Percentiles rank a stretch among this genome's conserved stretches.
Evolutionary conservation across 2,329 filamentous ascomycete species (phyloP).

Genomic region (Exophiala phaeomuriformis): DNA sequence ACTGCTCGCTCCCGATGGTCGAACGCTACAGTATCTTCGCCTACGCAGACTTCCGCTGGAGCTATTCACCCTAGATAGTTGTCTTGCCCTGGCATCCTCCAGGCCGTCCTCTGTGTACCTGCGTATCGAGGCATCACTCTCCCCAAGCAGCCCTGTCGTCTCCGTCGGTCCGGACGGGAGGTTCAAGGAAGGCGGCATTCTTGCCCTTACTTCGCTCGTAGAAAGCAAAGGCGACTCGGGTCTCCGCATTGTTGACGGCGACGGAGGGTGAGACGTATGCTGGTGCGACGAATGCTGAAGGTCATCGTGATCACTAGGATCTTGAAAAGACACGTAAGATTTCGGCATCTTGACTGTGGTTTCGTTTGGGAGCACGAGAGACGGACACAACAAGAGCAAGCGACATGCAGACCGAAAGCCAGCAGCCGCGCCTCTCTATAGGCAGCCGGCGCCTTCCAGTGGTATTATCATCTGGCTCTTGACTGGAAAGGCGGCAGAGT

Average conservation of each 20-base stretch:
- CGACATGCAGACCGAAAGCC: background rate
- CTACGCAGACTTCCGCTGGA: slow-evolving; percentile 18
- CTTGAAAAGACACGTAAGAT: slow-evolving; percentile 21
- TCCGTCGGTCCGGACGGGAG: slow-evolving; percentile 17
- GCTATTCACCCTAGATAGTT: slow-evolving; percentile 25
- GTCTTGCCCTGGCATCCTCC: slow-evolving; percentile 11
- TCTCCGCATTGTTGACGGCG: slow-evolving; percentile 6
- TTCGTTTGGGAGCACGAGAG: background rate
- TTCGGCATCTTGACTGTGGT: slow-evolving; percentile 17
- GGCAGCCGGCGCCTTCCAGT: slow-evolving; percentile 14
- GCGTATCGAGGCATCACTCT: slow-evolving; percentile 2
- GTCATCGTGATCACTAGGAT: slow-evolving; percentile 11
- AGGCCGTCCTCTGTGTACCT: slow-evolving; percentile 14
- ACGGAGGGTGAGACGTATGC: slow-evolving; percentile 4
- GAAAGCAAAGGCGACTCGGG: slow-evolving; percentile 10
- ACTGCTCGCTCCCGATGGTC: slow-evolving; percentile 14
- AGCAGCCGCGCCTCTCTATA: slow-evolving; percentile 8
- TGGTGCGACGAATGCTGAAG: slow-evolving; percentile 3
- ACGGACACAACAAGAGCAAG: background rate
- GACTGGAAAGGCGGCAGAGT: background rate
- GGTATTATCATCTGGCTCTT: slow-evolving; percentile 17
- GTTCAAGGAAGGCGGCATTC: slow-evolving; percentile 13
- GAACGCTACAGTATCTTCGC: slow-evolving; percentile 14
- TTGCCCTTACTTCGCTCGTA: slow-evolving; percentile 9
- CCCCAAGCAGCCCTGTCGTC: slow-evolving; percentile 17